Evolutionary conservation across 2,329 filamentous ascomycete species (phyloP), one percentile per base, ranked within the genome.

Genomic region (Cladosporium sp.): DNA sequence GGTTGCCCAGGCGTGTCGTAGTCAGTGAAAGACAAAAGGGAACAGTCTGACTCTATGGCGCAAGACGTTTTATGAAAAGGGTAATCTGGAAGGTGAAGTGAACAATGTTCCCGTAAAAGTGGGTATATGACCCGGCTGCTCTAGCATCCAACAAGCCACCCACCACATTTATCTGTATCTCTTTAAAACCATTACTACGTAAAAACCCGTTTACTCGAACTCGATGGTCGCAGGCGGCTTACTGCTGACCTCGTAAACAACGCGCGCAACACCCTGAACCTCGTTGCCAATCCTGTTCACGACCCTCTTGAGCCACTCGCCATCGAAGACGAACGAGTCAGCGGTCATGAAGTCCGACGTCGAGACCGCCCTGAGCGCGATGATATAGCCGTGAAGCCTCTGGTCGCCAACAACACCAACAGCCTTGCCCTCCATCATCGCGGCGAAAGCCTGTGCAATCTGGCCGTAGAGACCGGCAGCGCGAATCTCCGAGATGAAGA

Each of bases 401-500:
- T 85, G 82, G 66, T 90, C 86, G 9, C 87, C 83, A 72, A 83
- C 82, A 9, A 85, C 82, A 60, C 82, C 82, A 0, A 87, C 85
- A 1, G 82, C 81, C 66, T 79, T 82, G 58, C 79, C 78, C 2
- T 82, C 81, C 34, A 85, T 68, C 13, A 88, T 72, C n/a, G 82
- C 85, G 3, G 85, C 85, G 63, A 82, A 87, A 0, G 85, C 85
- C 63, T 88, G 84, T 40, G 75, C 78, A 58, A 87, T 87, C 62
- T 91, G 70, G 54, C 86, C 70, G 68, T 92, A 92, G 18, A 90
- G 69, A 9, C 86, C 87, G 0, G 85, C 85, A 52, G 81, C 79
- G 62, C 75, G 77, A 71, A 92, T 91, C 77, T 85, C 83, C 57
- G 78, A 77, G 60, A 91, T 89, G 72, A 87, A 91, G 64, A 92